Evolutionary conservation across 306 rosid species (phyloP).

Genomic region (Sechiopsis laciniata): DNA sequence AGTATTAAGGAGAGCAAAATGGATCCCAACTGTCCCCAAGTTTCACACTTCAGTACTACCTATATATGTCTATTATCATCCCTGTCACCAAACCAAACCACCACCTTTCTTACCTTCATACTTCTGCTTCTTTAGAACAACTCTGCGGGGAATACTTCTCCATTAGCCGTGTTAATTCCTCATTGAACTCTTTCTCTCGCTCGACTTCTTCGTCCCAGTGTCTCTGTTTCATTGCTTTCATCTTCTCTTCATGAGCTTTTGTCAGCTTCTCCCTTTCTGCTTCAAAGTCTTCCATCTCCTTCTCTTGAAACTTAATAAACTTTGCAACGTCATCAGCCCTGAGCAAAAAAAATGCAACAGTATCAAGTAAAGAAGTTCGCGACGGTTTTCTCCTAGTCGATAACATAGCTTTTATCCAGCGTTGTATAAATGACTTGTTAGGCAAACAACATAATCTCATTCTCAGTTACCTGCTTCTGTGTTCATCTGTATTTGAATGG

Average conservation of each 20-base stretch:
- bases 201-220: conserved; percentile 60
- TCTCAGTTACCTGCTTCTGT: conserved; percentile 38
- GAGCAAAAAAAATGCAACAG: conserved; percentile 16
- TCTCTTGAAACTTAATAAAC: conserved; percentile 54
- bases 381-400: not conserved
- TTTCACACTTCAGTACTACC: not conserved
- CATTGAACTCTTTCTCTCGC: conserved; percentile 47
- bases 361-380: not conserved
- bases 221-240: conserved; percentile 39
- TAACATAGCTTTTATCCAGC: not conserved
- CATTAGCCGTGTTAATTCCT: conserved; percentile 46
- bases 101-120: not conserved
- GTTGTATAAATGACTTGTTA: not conserved
- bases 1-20: conserved; percentile 1
- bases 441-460: conserved; percentile 12
- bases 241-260: conserved; percentile 38
- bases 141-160: conserved; percentile 42
- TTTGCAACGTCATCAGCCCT: conserved; percentile 43
- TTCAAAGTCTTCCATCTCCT: conserved; percentile 54
- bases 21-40: not conserved
- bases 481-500: conserved; percentile 40
- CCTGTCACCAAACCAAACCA: not conserved
- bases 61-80: not conserved
- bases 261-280: conserved; percentile 41
- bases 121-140: conserved; percentile 8